Percentiles rank a stretch among this genome's conserved stretches.
Conservation (phyloP, 495 filamentous ascomycete species). For the Lophiotrema nucula region DNA sequence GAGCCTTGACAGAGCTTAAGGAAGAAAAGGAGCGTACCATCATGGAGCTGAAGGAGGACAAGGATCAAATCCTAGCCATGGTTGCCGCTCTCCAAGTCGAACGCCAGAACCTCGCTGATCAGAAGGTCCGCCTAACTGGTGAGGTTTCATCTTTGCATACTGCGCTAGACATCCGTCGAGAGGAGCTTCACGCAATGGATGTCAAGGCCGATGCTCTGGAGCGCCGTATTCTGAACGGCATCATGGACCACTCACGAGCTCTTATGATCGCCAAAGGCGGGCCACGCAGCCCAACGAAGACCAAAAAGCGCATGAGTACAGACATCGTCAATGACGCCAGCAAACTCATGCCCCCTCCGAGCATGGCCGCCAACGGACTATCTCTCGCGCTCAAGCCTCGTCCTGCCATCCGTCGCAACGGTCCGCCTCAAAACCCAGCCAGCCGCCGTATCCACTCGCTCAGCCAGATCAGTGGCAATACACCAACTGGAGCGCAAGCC, state of each 20-base stretch:
- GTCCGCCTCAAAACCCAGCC: conserved; percentile 46
- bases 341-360: conserved; percentile 42
- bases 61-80: conserved; percentile 40
- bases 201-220: conserved; percentile 81
- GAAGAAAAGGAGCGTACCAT: conserved; percentile 40
- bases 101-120: conserved; percentile 59
- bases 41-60: conserved; percentile 54
- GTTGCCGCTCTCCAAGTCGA: conserved; percentile 44
- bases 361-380: conserved; percentile 38
- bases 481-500: conserved; percentile 61
- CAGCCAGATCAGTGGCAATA: conserved; percentile 80
- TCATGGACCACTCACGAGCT: conserved; percentile 89
- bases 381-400: conserved; percentile 46
- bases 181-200: conserved; percentile 89
- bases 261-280: conserved; percentile 61
- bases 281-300: conserved; percentile 44
- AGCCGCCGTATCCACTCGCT: conserved; percentile 80
- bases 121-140: conserved; percentile 73
- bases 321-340: conserved; percentile 44
- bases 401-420: conserved; percentile 38
- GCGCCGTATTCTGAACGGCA: conserved; percentile 86
- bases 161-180: conserved; percentile 79
- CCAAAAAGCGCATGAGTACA: conserved; percentile 64
- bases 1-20: conserved; percentile 40
- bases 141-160: conserved; percentile 88